Base-by-base conservation (phyloP, 1,284 basidiomycete genomes). In the Sanghuangporus sanghuang region DNA sequence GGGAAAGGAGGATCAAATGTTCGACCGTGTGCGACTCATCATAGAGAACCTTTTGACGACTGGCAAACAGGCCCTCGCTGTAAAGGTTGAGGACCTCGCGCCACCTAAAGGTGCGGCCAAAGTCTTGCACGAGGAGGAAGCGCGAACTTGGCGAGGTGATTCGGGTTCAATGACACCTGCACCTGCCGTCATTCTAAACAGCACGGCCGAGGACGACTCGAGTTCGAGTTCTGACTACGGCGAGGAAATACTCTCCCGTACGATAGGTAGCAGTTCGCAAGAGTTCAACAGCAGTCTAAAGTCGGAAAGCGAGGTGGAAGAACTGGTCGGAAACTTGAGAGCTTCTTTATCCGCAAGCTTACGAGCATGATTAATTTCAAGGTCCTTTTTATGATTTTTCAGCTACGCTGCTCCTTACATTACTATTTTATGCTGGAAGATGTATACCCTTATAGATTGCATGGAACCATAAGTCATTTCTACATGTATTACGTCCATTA, bases 51-150 rank as follows among this genome's bases (percentile, higher is more conserved):
- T 95, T 36, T 74, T 90, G 12, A 81, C 85, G 39, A 78, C 81
- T 3, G 86, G 84, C 5, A 80, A 78, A 63, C 79, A 76, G 21
- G 90, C 89, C 0, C 79, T 92, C n/a, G 83, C 84, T 68, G 76
- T 75, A 36, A 82, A 77, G 46, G 75, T 81, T 0, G 76, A 78
- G 49, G 85, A 89, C 68, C 82, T 85, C 63, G 72, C 73, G 35
- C 72, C 71, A 42, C 69, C 69, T n/a, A 79, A 75, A 64, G 75
- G 78, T 14, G 75, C 76, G 2, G 77, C 87, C 35, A 90, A 88
- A 71, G 89, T 91, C n/a, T 77, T 91, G 18, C 85, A 80, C 61
- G 84, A 85, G 38, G 85, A 89, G 65, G 89, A 91, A 69, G 78
- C 89, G 55, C 80, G 82, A 50, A 76, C 77, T 18, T 90, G 86